Base-by-base conservation (phyloP, 306 rosid genomes). In the Rosa persica region DNA sequence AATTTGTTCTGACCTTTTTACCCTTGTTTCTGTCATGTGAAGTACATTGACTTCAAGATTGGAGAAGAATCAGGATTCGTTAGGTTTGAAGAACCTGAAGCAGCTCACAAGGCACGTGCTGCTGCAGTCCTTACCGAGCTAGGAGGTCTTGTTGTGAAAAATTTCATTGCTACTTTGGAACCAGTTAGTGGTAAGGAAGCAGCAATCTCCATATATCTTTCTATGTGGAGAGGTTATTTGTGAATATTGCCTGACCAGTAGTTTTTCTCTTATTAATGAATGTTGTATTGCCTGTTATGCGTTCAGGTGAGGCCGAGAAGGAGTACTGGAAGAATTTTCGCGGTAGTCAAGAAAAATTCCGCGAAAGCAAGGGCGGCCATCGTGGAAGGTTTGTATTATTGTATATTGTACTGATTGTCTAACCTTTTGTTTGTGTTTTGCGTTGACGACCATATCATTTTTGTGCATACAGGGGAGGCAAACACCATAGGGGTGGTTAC, bases 71-170 rank as follows among this genome's bases (percentile, higher is more conserved):
- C 96, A 0, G 98, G 98, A 70, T 89, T 83, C 76, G 84, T 93
- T 77, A 88, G 98, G 73, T 93, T 91, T 78, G 94, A 92, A 44
- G 93, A 90, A 30, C 77, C 94, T 60, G 97, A 90, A 81, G 93
- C 94, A 70, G 84, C 94, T 79, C 96, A 89, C 88, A 93, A 93
- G 77, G 93, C 97, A 73, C 96, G 98, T 52, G 94, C 97, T 15
- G 91, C 97, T 78, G 93, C 96, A 25, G 96, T 90, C 65, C 86
- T 93, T 52, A 76, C 97, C 5, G 97, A 90, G 7, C 79, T 83
- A 76, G 92, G 87, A 38, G 98, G 98, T 62, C 79, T 93, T 81
- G 80, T 48, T 46, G 98, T 93, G 72, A 93, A 93, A 81, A 93
- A 90, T 75, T 93, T 51, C 73, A 78, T 89, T 38, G 97, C 94